A percentile compares a stretch with the other conserved stretches of the same genome.
These are phyloP conservation scores for Trametes punicea DNA, from an alignment of 768 basidiomycete species.

Conservation along the genomic window DNA sequence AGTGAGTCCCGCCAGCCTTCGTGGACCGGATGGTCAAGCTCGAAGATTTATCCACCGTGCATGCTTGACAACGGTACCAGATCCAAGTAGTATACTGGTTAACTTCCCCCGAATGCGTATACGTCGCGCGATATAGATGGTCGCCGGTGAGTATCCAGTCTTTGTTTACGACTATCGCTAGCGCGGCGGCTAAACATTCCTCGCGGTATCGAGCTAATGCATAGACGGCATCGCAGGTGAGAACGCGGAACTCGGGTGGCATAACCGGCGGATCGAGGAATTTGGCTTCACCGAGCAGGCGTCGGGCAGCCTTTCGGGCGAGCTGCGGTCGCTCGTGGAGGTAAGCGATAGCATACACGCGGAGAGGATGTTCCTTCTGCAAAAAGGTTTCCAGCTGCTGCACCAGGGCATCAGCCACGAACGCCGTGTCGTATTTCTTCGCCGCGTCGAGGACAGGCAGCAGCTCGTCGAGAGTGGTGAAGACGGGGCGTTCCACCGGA, in stretches of 20 bases:
- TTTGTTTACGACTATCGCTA: not conserved
- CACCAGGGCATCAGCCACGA: not conserved
- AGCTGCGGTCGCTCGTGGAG: not conserved
- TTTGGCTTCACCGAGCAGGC: not conserved
- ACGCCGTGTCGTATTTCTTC: constrained; percentile 14
- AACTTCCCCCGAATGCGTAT: too few relatives aligned
- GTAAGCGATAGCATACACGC: not conserved
- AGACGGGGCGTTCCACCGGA: constrained; percentile 8
- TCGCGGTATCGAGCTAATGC: not conserved
- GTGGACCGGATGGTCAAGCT: too few relatives aligned
- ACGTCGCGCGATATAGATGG: too few relatives aligned
- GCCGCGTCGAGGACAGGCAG: constrained; percentile 17
- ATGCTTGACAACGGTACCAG: too few relatives aligned
- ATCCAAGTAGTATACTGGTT: too few relatives aligned
- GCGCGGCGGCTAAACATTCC: not conserved
- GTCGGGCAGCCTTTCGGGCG: not conserved
- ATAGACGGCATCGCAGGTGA: not conserved
- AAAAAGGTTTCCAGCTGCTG: not conserved
- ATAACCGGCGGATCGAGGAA: not conserved
- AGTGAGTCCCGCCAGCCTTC: too few relatives aligned
- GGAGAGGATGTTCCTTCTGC: not conserved
- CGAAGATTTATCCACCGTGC: too few relatives aligned
- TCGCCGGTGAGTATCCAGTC: too few relatives aligned
- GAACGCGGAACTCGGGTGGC: not conserved
- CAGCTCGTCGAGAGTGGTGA: constrained; percentile 6